phyloP scores from a whole-genome alignment of 768 basidiomycete genomes.

The Pleurotus giganteus region DNA sequence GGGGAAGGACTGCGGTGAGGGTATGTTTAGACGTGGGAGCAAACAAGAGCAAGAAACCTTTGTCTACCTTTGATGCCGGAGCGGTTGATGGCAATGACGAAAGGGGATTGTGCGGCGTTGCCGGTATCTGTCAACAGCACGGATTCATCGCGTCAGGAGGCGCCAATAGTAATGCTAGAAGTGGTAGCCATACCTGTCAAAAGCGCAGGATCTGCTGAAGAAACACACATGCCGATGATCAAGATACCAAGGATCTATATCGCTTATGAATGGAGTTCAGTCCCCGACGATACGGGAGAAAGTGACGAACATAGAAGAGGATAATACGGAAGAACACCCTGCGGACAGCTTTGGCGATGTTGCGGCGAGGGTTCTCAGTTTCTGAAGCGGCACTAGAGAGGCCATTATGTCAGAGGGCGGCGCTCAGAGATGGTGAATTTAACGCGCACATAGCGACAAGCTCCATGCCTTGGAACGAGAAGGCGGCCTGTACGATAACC shows the following conservation, averaged over 20 bases:
- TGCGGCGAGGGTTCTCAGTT: conserved; percentile 71
- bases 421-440: not conserved
- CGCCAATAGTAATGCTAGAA: not conserved
- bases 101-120: conserved; percentile 75
- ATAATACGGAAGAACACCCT: conserved; percentile 79
- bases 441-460: conserved; percentile 55
- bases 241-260: conserved; percentile 61
- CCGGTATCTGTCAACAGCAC: conserved; percentile 30
- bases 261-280: not conserved
- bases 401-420: conserved; percentile 1
- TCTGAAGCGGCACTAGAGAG: conserved; percentile 66
- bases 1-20: conserved; percentile 48
- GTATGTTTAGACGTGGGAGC: not conserved
- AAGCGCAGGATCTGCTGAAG: conserved; percentile 56
- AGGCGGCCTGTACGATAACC: conserved; percentile 53
- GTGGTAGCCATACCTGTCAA: conserved; percentile 27
- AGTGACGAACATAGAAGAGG: conserved; percentile 60
- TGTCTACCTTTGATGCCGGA: conserved; percentile 62
- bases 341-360: conserved; percentile 71
- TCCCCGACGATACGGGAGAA: not conserved
- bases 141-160: not conserved
- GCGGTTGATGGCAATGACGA: conserved; percentile 74
- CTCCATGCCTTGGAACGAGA: conserved; percentile 78
- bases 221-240: conserved; percentile 77
- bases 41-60: not conserved